phyloP scores from a whole-genome alignment of 2,329 filamentous ascomycete species.

The Trichothecium roseum region DNA sequence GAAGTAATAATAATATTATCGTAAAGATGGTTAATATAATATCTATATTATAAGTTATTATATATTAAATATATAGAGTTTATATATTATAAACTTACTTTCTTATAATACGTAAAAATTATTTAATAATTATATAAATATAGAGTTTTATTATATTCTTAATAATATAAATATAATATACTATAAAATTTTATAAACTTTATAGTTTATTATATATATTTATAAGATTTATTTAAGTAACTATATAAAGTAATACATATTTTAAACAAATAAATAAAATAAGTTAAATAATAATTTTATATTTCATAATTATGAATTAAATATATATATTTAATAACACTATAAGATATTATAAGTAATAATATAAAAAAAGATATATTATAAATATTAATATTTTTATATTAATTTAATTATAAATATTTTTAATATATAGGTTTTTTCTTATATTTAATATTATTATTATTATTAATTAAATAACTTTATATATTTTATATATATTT shows the following conservation, averaged over 20 bases:
- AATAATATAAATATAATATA: neutral
- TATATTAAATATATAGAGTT: neutral
- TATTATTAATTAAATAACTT: slow-evolving; percentile 1
- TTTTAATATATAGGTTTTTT: slow-evolving; percentile 1
- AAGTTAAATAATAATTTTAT: neutral
- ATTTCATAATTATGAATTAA: too few relatives aligned
- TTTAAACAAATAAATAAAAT: too few relatives aligned
- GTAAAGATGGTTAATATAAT: neutral
- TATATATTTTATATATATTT: neutral
- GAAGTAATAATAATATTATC: too few relatives aligned
- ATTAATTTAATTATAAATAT: neutral
- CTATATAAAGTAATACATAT: too few relatives aligned
- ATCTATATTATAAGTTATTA: neutral
- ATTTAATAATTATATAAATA: neutral
- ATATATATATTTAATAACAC: too few relatives aligned
- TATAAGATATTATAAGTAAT: too few relatives aligned
- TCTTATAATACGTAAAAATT: neutral
- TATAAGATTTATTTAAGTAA: neutral
- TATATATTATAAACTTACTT: too few relatives aligned
- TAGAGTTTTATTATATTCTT: neutral
- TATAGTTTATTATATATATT: too few relatives aligned
- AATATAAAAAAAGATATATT: neutral
- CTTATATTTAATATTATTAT: too few relatives aligned
- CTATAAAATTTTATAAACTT: neutral
- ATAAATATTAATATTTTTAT: neutral